A percentile compares a stretch with the other conserved stretches of the same genome.
These are phyloP conservation scores for Ophiostoma himal-ulmi DNA, from an alignment of 2,329 filamentous ascomycete species.

Conservation along the genomic window DNA sequence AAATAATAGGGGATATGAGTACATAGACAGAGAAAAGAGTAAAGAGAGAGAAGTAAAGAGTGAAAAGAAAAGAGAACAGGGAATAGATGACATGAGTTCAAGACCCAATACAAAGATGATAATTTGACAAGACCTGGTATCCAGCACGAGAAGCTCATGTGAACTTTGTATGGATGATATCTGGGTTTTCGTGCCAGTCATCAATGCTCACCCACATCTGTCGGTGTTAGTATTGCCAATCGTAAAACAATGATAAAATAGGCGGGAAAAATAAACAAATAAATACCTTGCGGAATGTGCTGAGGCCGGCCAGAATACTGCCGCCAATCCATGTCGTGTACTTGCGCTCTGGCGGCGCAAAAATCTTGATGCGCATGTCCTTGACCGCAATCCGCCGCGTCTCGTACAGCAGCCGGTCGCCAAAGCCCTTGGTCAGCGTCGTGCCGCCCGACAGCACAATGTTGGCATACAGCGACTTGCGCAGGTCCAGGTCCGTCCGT, in stretches of 20 bases:
- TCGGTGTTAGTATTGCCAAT: conserved; percentile 12
- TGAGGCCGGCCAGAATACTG: conserved; percentile 91
- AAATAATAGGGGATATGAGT: conserved; percentile 4
- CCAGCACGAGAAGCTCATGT: conserved; percentile 48
- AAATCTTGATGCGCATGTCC: conserved; percentile 99
- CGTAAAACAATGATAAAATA: not conserved
- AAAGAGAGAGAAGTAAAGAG: not conserved
- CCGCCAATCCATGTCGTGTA: conserved; percentile 99
- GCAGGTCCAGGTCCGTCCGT: conserved; percentile 88
- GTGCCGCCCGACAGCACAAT: conserved; percentile 95
- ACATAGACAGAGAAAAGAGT: not conserved
- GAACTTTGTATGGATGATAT: conserved; percentile 98
- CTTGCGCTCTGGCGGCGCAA: conserved; percentile 92
- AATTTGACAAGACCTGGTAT: too few relatives aligned
- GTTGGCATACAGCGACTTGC: conserved; percentile 90
- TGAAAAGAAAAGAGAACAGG: not conserved
- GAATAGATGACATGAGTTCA: too few relatives aligned
- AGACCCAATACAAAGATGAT: too few relatives aligned
- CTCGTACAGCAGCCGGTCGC: conserved; percentile 84
- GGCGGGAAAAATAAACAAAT: not conserved
- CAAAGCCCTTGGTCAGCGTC: conserved; percentile 94
- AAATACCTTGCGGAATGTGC: conserved; percentile 91
- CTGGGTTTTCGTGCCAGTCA: conserved; percentile 99
- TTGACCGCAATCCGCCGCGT: conserved; percentile 91
- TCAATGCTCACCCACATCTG: conserved; percentile 99